Evolutionary conservation across 2,329 filamentous ascomycete genomes (phyloP), one percentile per base, ranked within the genome.

Genomic region (Aspergillus sclerotialis): DNA sequence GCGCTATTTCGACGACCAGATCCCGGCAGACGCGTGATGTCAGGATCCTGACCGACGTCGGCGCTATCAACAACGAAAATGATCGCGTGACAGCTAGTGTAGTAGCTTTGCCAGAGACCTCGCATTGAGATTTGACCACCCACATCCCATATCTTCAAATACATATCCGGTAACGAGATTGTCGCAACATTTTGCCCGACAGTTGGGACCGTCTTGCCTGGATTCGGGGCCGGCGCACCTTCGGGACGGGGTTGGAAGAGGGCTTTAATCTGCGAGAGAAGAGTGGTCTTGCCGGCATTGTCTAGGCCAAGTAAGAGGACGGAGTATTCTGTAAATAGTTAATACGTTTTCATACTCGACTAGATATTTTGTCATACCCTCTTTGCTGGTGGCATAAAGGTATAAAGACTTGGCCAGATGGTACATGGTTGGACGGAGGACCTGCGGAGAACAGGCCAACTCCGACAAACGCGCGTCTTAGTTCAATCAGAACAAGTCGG

Each of bases 91-190:
- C 88, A 94, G 60, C 79, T 85, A 32, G 80, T 73, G 70, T 95
- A 98, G 69, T 98, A 98, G 62, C 81, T 87, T 62, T 94, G 87
- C 92, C 92, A 98, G 19, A 96, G 77, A 44, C 83, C 82, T 42
- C 92, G 82, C 56, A 98, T 75, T 17, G 78, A 83, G 55, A 92
- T 80, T 64, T 98, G 92, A 5, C 92, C 92, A 45, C 92, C 92
- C 1, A 98, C 87, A 58, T 98, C 92, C 92, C 92, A 96, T 52
- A 98, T 84, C 70, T 95, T 94, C 56, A 98, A 73, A 70, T 96
- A 95, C 78, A 95, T 90, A 61, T 94, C 87, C 11, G 87, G 83
- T 15, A 96, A 74, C 14, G 84, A 79, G 57, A 98, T 85, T 30
- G 89, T 92, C 43, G 86, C 84, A 45, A 96, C 89, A 65, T 96